Base-by-base conservation (phyloP, 352 stramenopile genomes). In the Pythium dissimile region DNA sequence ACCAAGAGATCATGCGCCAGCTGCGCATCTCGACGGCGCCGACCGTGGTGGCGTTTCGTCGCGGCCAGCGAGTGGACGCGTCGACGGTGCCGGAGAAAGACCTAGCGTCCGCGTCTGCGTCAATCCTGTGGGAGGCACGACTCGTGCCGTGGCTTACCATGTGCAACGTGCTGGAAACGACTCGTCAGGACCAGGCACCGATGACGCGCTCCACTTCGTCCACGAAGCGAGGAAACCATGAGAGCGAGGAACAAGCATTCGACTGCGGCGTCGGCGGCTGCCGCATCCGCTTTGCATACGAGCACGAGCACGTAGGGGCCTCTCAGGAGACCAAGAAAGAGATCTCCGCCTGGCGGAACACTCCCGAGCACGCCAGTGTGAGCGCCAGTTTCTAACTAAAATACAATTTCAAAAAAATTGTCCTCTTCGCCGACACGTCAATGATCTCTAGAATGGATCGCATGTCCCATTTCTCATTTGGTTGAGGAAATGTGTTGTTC, bases 301-400 rank as follows among this genome's bases (percentile, higher is more conserved):
- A 86, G 43, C 80, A 89, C 52, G 80, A 89, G 45, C 80, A 89
- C 56, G 77, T 89, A 15, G 80, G 77, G 3, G 64, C 80, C 10
- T 85, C 80, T 11, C 65, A 86, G 38, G 66, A 80, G 26, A 63
- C 73, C 32, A 88, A 86, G 64, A 50, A 70, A 15, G 75, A 86
- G 53, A 77, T 88, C 34, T 79, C 80, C 3, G 55, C 75, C 26
- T 89, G 80, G 80, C 77, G 80, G 27, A 58, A 24, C 16, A 48
- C 12, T 10, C 9, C 35, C 9, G n/a, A 35, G 42, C 42, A 21
- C 24, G 42, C 24, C 42, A 4, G 42, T 28, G 24, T 49, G 42
- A 49, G 42, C 6, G 28, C 28, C 18, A 18, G 8, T 12, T 30
- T 24, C 18, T 42, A 41, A 52, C 27, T 41, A 30, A 53, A 53